Evolutionary conservation across 495 filamentous ascomycete genomes (phyloP).

Genomic region (Penicillium paradoxum): DNA sequence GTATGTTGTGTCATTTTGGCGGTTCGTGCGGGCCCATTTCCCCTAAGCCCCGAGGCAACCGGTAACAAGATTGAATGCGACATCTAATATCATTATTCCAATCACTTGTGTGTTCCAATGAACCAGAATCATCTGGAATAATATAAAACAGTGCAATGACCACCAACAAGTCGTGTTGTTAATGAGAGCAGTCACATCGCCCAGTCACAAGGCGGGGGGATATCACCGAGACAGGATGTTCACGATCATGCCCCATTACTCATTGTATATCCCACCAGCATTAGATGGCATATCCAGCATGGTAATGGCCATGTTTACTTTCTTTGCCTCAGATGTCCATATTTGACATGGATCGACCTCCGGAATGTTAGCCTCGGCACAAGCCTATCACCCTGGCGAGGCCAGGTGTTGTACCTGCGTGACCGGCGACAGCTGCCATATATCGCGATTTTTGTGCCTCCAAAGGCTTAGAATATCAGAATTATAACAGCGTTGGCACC

Average conservation of each 20-base stretch:
- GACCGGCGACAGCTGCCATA: not conserved
- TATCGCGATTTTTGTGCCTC: not conserved
- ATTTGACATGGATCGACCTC: constrained; percentile 11
- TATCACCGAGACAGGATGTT: no score
- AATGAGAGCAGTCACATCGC: not conserved
- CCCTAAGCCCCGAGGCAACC: no score
- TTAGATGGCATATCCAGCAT: not conserved
- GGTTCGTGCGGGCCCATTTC: no score
- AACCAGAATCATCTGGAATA: no score
- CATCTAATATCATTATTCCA: not conserved
- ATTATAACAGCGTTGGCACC: not conserved
- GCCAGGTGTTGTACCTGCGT: not conserved
- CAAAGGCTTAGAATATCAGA: not conserved
- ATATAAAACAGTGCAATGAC: not conserved
- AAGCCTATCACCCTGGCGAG: not conserved
- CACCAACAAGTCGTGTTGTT: not conserved
- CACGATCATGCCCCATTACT: not conserved
- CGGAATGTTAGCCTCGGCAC: not conserved
- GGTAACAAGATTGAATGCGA: not conserved
- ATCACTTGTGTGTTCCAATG: not conserved
- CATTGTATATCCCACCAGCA: not conserved
- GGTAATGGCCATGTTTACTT: not conserved
- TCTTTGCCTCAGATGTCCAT: not conserved
- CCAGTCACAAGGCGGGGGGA: not conserved
- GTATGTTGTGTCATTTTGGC: no score